Percentiles rank a stretch among this genome's conserved stretches.
Evolutionary conservation across 768 basidiomycete species (phyloP).

Genomic region (Pulveroboletus sp.): DNA sequence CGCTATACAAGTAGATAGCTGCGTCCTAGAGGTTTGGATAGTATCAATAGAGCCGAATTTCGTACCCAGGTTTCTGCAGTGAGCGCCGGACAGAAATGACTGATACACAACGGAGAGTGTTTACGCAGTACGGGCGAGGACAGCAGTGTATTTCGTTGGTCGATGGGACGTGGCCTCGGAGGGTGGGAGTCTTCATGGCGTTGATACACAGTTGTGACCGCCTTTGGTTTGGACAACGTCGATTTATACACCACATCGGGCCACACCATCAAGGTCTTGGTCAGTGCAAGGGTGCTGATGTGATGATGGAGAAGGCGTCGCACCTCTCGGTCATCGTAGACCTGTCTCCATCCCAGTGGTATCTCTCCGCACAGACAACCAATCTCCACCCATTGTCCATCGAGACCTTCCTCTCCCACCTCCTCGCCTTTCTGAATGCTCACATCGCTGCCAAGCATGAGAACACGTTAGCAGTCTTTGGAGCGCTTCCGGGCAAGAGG

Average conservation of each 20-base stretch:
- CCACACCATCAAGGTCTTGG: not conserved
- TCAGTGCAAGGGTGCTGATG: too few species aligned
- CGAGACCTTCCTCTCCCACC: conserved; percentile 70
- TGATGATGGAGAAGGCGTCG: conserved; percentile 42
- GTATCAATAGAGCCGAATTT: conserved; percentile 25
- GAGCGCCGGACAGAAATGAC: conserved; percentile 9
- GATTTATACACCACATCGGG: too few species aligned
- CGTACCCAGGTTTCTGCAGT: conserved; percentile 24
- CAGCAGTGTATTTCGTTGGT: too few species aligned
- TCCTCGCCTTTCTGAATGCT: conserved; percentile 88
- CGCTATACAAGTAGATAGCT: conserved; percentile 46
- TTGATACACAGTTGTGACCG: not conserved
- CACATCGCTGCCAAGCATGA: conserved; percentile 89
- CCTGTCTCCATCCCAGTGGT: conserved; percentile 84
- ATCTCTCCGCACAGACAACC: conserved; percentile 51
- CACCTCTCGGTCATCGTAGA: conserved; percentile 85
- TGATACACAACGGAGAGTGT: too few species aligned
- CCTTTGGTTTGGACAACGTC: not conserved
- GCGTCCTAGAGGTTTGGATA: not conserved
- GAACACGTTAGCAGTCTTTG: conserved; percentile 90
- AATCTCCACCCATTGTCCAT: conserved; percentile 57
- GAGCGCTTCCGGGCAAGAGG: conserved; percentile 82
- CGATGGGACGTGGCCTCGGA: too few species aligned
- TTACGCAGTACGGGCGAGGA: too few species aligned
- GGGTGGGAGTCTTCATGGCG: too few species aligned